Conservation (phyloP, 805 yeast genomes). For the Dipodascus albidus region DNA sequence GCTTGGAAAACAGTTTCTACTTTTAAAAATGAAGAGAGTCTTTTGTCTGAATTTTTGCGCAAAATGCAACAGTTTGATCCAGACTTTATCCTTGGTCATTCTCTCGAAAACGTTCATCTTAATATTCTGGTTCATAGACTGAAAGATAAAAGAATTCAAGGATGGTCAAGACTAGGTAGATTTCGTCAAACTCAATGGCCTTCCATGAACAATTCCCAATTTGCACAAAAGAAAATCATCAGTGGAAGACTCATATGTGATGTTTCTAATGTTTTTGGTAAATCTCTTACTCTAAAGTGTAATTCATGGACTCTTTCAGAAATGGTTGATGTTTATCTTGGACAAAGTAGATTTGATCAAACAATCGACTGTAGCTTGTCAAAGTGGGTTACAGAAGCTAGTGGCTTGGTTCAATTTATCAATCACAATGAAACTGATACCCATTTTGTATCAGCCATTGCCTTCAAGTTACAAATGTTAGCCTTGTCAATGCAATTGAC, state of each 20-base stretch:
- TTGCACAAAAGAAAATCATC: conserved; percentile 42
- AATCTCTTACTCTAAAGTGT: conserved; percentile 80
- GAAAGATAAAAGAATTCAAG: conserved; percentile 43
- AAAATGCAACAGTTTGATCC: conserved; percentile 73
- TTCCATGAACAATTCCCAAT: conserved; percentile 41
- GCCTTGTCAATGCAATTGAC: conserved; percentile 88
- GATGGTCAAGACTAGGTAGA: conserved; percentile 80
- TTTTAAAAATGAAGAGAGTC: conserved; percentile 62
- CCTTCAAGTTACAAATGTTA: conserved; percentile 72
- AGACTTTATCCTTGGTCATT: conserved; percentile 82
- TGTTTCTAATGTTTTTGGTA: conserved; percentile 90
- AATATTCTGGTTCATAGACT: conserved; percentile 76
- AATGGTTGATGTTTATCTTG: conserved; percentile 76
- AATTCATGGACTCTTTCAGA: conserved; percentile 91
- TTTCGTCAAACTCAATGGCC: conserved; percentile 65
- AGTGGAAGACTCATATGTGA: conserved; percentile 88
- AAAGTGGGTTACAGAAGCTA: conserved; percentile 40
- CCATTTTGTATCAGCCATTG: conserved; percentile 60
- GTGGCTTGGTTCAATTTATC: conserved; percentile 55
- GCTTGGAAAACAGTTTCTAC: conserved; percentile 34
- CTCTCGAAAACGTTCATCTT: conserved; percentile 64
- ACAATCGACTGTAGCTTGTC: conserved; percentile 58
- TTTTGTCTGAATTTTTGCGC: conserved; percentile 66
- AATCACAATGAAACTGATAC: conserved; percentile 59
- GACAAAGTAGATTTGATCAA: conserved; percentile 55